Evolutionary conservation across 768 basidiomycete species (phyloP).

Genomic region (Suillus sp.): DNA sequence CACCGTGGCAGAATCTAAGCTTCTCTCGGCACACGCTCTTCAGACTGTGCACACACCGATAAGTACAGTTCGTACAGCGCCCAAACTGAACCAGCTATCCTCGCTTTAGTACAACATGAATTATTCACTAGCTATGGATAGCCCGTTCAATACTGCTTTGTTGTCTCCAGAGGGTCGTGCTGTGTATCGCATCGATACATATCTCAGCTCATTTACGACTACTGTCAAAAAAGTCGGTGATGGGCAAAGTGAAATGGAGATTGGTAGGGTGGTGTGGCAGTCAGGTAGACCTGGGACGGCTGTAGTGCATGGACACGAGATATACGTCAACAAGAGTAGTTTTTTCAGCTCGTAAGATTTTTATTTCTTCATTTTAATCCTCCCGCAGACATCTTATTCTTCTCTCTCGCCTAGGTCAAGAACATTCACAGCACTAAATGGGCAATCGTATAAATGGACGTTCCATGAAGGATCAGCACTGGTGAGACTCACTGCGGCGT

Average conservation of each 20-base stretch:
- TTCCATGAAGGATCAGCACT: slow-evolving; percentile 35
- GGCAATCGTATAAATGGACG: slow-evolving; percentile 37
- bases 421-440: slow-evolving; percentile 37
- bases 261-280: slow-evolving; percentile 34
- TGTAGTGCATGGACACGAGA: slow-evolving; percentile 30
- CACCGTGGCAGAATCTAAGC: slow-evolving; percentile 37
- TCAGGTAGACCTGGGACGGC: slow-evolving; percentile 31
- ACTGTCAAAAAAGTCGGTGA: slow-evolving; percentile 29
- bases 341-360: slow-evolving; percentile 34
- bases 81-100: neutral
- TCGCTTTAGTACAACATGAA: slow-evolving; percentile 24
- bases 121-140: slow-evolving; percentile 34
- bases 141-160: slow-evolving; percentile 34
- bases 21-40: slow-evolving; percentile 33
- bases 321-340: slow-evolving; percentile 27
- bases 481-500: slow-evolving; percentile 20
- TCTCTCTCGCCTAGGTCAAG: slow-evolving; percentile 25
- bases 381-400: neutral
- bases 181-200: slow-evolving; percentile 34
- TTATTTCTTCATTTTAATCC: slow-evolving; percentile 5
- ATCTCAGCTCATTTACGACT: slow-evolving; percentile 16
- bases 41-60: slow-evolving; percentile 17
- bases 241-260: slow-evolving; percentile 27
- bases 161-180: slow-evolving; percentile 32
- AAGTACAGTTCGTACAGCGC: slow-evolving; percentile 19